Conservation (phyloP, 2,329 filamentous ascomycete species). For the Cytospora schulzeri region DNA sequence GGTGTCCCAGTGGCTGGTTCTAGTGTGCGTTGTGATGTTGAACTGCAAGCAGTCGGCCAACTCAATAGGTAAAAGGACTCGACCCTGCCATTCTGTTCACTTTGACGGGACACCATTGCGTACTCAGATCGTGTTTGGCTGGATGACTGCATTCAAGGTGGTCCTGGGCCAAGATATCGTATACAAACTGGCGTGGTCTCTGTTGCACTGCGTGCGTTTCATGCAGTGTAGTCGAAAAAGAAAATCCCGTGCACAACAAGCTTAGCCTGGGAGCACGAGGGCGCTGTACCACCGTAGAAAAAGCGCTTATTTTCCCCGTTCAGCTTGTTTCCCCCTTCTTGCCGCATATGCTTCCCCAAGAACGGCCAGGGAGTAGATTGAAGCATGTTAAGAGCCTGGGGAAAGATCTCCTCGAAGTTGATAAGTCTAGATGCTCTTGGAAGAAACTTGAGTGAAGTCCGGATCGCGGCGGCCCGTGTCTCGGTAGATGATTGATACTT, state of each 20-base stretch:
- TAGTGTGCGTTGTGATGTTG: not conserved
- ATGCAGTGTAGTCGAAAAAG: constrained; percentile 14
- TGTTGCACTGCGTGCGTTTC: constrained; percentile 8
- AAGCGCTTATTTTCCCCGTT: not conserved
- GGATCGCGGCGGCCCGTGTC: not conserved
- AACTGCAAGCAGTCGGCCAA: not conserved
- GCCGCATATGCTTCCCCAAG: not conserved
- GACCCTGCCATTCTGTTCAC: not conserved
- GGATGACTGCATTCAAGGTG: not conserved
- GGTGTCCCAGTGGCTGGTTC: not conserved
- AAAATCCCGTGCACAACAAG: constrained; percentile 5
- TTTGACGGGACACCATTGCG: not conserved
- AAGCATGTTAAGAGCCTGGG: not conserved
- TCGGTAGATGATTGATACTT: not conserved
- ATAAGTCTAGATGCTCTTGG: constrained; percentile 15
- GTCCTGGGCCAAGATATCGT: constrained; percentile 7
- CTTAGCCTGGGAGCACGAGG: constrained; percentile 2
- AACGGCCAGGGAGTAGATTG: not conserved
- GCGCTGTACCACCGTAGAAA: not conserved
- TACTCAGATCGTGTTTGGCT: not conserved
- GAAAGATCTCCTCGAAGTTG: not conserved
- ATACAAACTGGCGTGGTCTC: constrained; percentile 13
- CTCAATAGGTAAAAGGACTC: no score
- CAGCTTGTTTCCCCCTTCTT: not conserved
- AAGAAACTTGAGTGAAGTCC: constrained; percentile 15